These are phyloP conservation scores for Obelidium mucronatum DNA, from an alignment of 192 early-diverging fungal species.

Conservation along the genomic window DNA sequence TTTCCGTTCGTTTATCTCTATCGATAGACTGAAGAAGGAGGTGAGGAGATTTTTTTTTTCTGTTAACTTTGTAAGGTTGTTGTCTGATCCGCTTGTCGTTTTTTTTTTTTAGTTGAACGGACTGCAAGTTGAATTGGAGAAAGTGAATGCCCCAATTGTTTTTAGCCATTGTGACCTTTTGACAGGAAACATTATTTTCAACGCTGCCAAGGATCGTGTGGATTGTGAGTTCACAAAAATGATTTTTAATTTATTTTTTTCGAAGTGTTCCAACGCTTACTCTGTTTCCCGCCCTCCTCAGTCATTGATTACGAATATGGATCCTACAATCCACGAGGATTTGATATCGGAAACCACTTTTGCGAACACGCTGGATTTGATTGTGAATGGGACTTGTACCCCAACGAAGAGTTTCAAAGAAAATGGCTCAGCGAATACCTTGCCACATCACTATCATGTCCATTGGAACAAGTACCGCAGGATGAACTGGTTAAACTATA, in stretches of 20 bases:
- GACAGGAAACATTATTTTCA: slow-evolving; percentile 88
- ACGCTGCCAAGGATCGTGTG: slow-evolving; percentile 53
- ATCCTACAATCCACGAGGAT: slow-evolving; percentile 81
- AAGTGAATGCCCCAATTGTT: slow-evolving; percentile 77
- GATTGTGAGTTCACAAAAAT: slow-evolving; percentile 27
- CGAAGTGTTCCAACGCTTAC: background rate
- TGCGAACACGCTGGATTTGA: slow-evolving; percentile 96
- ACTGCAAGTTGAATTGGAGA: slow-evolving; percentile 50
- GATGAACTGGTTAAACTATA: slow-evolving; percentile 71
- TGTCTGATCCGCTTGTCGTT: background rate
- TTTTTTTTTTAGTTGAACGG: background rate
- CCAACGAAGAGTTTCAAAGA: slow-evolving; percentile 71
- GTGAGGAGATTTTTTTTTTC: slow-evolving; percentile 37
- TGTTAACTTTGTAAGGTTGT: slow-evolving; percentile 51
- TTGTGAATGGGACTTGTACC: slow-evolving; percentile 90
- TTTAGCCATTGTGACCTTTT: slow-evolving; percentile 96
- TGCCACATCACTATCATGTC: background rate
- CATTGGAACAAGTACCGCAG: slow-evolving; percentile 19
- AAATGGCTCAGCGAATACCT: slow-evolving; percentile 83
- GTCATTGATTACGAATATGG: slow-evolving; percentile 96
- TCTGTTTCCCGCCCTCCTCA: background rate
- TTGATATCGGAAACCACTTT: slow-evolving; percentile 98
- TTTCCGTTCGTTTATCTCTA: slow-evolving; percentile 46
- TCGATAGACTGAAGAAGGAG: slow-evolving; percentile 27
- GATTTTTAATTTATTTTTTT: background rate